Evolutionary conservation across 176 grass and related monocot species (phyloP).

Genomic region (Paspalum vaginatum): DNA sequence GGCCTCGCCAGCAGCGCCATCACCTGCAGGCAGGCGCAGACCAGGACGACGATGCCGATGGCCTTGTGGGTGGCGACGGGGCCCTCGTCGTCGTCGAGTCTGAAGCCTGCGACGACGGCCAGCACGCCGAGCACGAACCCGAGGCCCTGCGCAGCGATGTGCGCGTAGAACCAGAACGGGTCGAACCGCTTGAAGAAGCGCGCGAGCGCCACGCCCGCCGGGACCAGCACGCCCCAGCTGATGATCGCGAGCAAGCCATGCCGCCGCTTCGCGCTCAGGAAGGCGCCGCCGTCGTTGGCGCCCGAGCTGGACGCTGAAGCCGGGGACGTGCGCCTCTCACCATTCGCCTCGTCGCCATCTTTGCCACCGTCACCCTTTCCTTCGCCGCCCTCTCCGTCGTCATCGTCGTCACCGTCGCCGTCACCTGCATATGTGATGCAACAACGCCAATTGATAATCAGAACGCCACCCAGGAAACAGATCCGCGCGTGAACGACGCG

Average conservation of each 20-base stretch:
- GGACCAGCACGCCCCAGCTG: conserved; percentile 40
- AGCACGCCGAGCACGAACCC: conserved; percentile 21
- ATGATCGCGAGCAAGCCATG: conserved; percentile 34
- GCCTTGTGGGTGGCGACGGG: conserved; percentile 23
- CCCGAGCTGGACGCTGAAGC: neutral
- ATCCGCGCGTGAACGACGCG: neutral
- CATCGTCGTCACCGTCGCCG: neutral
- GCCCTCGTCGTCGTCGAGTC: conserved; percentile 34
- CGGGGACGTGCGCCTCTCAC: neutral
- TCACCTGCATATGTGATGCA: neutral
- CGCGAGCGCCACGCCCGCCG: conserved; percentile 27
- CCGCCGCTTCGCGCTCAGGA: conserved; percentile 14
- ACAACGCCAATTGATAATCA: neutral
- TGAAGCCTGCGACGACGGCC: conserved; percentile 44
- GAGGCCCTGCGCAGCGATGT: conserved; percentile 34
- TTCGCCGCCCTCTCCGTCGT: neutral
- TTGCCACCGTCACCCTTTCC: neutral
- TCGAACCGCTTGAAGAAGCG: conserved; percentile 41
- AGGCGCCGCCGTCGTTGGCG: neutral
- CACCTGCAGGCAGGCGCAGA: conserved; percentile 37
- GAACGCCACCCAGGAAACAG: neutral
- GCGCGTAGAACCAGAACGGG: conserved; percentile 50
- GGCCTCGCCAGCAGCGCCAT: conserved; percentile 35
- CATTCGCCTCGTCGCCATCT: neutral
- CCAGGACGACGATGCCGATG: conserved; percentile 34